Base-by-base conservation (phyloP, 495 filamentous ascomycete species). In the Podospora pseudocomata region DNA sequence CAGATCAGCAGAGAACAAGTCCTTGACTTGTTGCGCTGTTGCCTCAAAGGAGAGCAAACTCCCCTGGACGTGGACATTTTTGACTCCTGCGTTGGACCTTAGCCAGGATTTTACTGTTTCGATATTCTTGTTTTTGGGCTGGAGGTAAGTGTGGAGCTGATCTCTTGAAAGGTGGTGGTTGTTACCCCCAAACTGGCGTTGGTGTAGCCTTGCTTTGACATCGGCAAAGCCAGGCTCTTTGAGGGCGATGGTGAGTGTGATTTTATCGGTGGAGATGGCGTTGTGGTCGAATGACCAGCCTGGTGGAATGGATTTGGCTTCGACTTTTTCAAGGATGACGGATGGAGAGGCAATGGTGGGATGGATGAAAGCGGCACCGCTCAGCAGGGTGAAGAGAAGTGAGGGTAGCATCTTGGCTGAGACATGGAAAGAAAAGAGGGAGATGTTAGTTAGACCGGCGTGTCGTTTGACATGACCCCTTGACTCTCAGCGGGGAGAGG, bases 1-100 rank as follows among this genome's bases (percentile, higher is more conserved):
- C 23, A 82, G 67, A 16, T 75, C 72, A 13, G 80, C 79, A n/a
- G 77, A 54, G 61, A 84, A 75, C 4, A 83, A 68, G n/a, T 66
- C 63, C 65, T 81, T 76, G 63, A 75, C 75, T 11, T 70, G 64
- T 44, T 60, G 53, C 7, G 76, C 80, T 5, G 76, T 77, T 4
- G 76, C 69, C 19, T 75, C 71, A 58, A 84, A 75, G 11, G 55
- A 74, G 32, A 84, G 70, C 54, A 75, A 69, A 18, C 75, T 75
- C 3, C 74, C 75, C 5, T 76, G 67, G 16, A 70, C 64, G n/a
- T 69, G 67, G 23, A 74, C n/a, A 44, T 71, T 60, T 2, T 70
- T 65, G 60, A 82, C 70, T 3, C 70, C 74, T 5, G 39, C 39
- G 27, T 70, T 75, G 4, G 78, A 69, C 30, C 62, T 65, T 15